These are phyloP conservation scores for Clonostachys solani DNA, from an alignment of 2,329 filamentous ascomycete genomes.

Conservation along the genomic window DNA sequence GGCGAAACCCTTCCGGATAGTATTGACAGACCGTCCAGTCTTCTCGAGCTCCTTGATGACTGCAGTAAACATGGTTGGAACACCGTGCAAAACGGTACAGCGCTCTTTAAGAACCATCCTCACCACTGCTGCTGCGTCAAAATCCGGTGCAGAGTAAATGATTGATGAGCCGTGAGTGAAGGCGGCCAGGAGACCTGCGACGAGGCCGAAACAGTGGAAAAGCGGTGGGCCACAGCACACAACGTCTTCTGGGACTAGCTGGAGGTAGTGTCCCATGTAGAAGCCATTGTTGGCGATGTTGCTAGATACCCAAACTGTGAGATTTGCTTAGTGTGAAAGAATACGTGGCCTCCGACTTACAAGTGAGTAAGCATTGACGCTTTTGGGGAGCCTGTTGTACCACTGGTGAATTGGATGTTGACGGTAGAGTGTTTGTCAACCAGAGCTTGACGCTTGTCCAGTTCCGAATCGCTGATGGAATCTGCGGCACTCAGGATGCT, in stretches of 20 bases:
- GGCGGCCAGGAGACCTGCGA: slow-evolving; percentile 66
- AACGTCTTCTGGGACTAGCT: slow-evolving; percentile 35
- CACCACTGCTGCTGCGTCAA: slow-evolving; percentile 54
- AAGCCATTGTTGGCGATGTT: slow-evolving; percentile 62
- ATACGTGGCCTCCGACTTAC: too few species aligned
- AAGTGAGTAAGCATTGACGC: slow-evolving; percentile 1
- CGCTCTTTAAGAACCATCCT: slow-evolving; percentile 45
- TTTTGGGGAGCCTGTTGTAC: slow-evolving; percentile 1
- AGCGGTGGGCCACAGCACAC: slow-evolving; percentile 61
- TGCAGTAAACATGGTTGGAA: slow-evolving; percentile 70
- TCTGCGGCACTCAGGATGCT: too few species aligned
- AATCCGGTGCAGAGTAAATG: slow-evolving; percentile 64
- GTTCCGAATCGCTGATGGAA: too few species aligned
- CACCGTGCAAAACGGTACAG: slow-evolving; percentile 45
- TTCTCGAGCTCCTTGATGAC: slow-evolving; percentile 55
- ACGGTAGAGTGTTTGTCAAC: too few species aligned
- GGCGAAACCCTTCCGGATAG: slow-evolving; percentile 61
- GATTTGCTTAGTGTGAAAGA: too few species aligned
- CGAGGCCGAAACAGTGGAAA: slow-evolving; percentile 69
- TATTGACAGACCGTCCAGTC: slow-evolving; percentile 10
- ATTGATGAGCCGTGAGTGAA: slow-evolving; percentile 59
- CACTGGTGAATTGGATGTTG: too few species aligned
- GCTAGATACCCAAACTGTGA: slow-evolving; percentile 3
- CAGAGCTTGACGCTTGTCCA: too few species aligned
- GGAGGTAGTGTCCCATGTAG: slow-evolving; percentile 32